These are phyloP conservation scores for Arctostaphylos glauca DNA, from an alignment of 148 eudicot genomes.

Conservation along the genomic window DNA sequence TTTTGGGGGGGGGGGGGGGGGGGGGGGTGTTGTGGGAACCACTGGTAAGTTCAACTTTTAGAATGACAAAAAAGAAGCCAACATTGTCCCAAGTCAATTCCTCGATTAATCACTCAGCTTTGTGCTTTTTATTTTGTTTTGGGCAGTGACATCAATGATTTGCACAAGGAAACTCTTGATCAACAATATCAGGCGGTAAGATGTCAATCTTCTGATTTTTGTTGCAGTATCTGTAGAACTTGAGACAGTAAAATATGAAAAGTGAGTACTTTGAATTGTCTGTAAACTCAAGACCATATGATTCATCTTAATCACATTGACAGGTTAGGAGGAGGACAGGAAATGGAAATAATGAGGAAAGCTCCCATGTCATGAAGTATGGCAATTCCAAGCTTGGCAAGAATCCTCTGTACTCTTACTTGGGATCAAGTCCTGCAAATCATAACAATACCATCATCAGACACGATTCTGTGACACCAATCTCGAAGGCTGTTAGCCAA, in stretches of 20 bases:
- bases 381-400: slow-evolving; percentile 5
- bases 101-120: not conserved
- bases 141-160: slow-evolving; percentile 4
- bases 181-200: slow-evolving; percentile 14
- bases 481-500: not conserved
- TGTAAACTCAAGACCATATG: not conserved
- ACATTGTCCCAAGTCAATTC: not conserved
- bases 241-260: not conserved
- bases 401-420: not conserved
- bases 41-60: not conserved
- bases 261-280: not conserved
- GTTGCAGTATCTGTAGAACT: not conserved
- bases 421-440: slow-evolving; percentile 12
- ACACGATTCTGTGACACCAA: not conserved
- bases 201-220: not conserved
- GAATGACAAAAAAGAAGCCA: not conserved
- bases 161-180: slow-evolving; percentile 12
- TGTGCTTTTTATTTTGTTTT: slow-evolving; percentile 6
- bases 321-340: slow-evolving; percentile 11
- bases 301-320: not conserved
- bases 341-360: not conserved
- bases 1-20: too few relatives aligned
- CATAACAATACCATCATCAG: slow-evolving; percentile 6
- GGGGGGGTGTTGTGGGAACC: not conserved
- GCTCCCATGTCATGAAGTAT: slow-evolving; percentile 14